Base-by-base conservation (phyloP, 2,329 filamentous ascomycete genomes). In the Bipolaris zeicola region DNA sequence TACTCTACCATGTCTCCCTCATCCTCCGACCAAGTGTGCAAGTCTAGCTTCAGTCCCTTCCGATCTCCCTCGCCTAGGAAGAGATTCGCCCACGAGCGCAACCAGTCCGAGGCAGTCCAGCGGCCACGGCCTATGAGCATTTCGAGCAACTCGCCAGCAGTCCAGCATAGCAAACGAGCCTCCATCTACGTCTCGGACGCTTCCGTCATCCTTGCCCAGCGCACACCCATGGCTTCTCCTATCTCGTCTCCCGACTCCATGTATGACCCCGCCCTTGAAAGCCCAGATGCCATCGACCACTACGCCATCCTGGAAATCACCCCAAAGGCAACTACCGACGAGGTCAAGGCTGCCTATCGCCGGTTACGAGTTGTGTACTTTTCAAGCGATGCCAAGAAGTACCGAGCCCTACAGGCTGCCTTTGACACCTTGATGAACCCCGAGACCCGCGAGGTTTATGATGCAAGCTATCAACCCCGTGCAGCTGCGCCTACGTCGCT, bases 371-470 rank as follows among this genome's bases (percentile, higher is more conserved):
- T 51, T 5, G 60, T 66, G 8, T 75, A 71, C 53, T 76, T 75
- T 56, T 49, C 60, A 20, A 68, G 60, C 38, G 61, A 71, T 34
- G 62, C 64, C 6, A 58, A 49, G 14, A 73, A 72, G 54, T 76
- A 75, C 48, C 64, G 67, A 11, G 65, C 66, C 16, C 54, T 73
- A 49, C 69, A 72, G 38, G 59, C 62, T 0, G 73, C 72, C 8
- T 74, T 71, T 44, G 66, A 68, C n/a, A 53, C 67, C 7, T 62
- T 76, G 4, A 66, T 66, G 38, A 67, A 76, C 43, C 55, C 53
- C 1, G 66, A 74, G 16, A 60, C 69, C 6, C 58, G 70, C 34
- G 56, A 63, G 28, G 62, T 54, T 24, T 75, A 75, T 57, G 72
- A 75, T 34, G 52, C 42, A 11, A 55, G 56, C 10, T 73, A 70